phyloP scores from a whole-genome alignment of 106 monocot genomes.

The Vanilla planifolia region DNA sequence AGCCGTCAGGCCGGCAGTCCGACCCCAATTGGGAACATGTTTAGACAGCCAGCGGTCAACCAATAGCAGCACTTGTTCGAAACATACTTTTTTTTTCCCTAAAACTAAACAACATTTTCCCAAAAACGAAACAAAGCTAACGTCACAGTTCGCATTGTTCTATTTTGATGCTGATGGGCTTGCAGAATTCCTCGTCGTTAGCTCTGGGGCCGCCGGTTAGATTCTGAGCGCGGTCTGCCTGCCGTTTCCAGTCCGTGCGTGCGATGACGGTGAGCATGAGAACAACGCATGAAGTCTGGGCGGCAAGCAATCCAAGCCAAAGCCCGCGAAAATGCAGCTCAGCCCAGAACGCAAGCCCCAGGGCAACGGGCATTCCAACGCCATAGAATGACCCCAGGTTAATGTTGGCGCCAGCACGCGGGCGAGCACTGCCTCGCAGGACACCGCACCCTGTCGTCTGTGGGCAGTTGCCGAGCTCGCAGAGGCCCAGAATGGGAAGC shows the following conservation, averaged over 20 bases:
- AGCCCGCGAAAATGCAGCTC: conserved; percentile 32
- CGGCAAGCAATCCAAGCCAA: conserved; percentile 43
- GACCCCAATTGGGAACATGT: no score
- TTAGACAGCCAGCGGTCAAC: no score
- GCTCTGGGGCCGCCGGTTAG: conserved; percentile 13
- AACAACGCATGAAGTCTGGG: conserved; percentile 32
- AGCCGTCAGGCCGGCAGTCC: no score
- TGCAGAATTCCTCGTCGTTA: background rate
- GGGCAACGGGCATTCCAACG: conserved; percentile 42
- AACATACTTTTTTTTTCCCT: no score
- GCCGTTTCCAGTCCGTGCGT: conserved; percentile 28
- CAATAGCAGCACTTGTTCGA: no score
- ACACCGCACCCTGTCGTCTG: conserved; percentile 55
- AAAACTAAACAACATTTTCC: no score
- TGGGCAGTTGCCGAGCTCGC: conserved; percentile 57
- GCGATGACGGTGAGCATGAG: conserved; percentile 28
- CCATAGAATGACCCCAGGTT: conserved; percentile 43
- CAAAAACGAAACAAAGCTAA: no score
- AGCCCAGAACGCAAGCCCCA: conserved; percentile 28
- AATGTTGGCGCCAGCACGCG: conserved; percentile 23
- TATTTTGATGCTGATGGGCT: background rate
- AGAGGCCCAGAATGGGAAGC: conserved; percentile 34
- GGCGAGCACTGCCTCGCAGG: conserved; percentile 44
- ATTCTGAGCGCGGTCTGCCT: conserved; percentile 31
- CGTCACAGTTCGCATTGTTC: background rate